Evolutionary conservation across 129 eudicot species (phyloP).

Genomic region (Saposhnikovia divaricata): DNA sequence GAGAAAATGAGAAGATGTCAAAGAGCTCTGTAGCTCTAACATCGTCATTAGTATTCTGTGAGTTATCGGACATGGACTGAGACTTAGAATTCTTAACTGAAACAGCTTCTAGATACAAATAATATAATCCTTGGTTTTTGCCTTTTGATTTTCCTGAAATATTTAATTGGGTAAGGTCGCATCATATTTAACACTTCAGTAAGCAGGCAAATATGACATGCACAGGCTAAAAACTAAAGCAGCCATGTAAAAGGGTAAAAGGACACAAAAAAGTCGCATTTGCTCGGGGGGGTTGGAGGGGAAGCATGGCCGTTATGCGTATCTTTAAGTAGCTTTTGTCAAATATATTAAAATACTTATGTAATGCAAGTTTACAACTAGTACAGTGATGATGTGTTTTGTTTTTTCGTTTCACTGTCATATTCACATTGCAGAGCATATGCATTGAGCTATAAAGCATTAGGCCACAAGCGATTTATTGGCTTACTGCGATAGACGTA

Average conservation of each 20-base stretch:
- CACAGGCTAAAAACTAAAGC: background rate
- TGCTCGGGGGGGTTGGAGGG: too few species aligned
- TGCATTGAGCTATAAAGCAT: too few species aligned
- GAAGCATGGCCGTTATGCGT: too few species aligned
- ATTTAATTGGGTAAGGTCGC: constrained; percentile 3
- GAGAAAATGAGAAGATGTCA: constrained; percentile 77
- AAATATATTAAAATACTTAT: too few species aligned
- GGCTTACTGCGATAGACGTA: too few species aligned
- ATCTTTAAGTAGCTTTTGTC: too few species aligned
- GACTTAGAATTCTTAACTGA: constrained; percentile 82
- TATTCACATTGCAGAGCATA: too few species aligned
- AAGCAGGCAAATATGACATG: constrained; percentile 5
- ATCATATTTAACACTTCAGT: background rate
- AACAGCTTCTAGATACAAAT: constrained; percentile 83
- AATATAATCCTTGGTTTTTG: constrained; percentile 81
- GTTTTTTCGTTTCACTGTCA: too few species aligned
- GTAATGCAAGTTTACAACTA: too few species aligned
- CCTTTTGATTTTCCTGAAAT: constrained; percentile 77
- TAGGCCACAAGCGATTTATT: too few species aligned
- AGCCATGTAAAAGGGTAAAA: constrained; percentile 8
- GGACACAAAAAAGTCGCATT: background rate
- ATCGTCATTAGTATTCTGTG: constrained; percentile 29
- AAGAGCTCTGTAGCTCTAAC: constrained; percentile 47
- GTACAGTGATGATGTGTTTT: too few species aligned
- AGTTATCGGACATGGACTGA: constrained; percentile 43